Evolutionary conservation across 2,329 filamentous ascomycete species (phyloP).

Genomic region (Parasarocladium wereldwijsianum): DNA sequence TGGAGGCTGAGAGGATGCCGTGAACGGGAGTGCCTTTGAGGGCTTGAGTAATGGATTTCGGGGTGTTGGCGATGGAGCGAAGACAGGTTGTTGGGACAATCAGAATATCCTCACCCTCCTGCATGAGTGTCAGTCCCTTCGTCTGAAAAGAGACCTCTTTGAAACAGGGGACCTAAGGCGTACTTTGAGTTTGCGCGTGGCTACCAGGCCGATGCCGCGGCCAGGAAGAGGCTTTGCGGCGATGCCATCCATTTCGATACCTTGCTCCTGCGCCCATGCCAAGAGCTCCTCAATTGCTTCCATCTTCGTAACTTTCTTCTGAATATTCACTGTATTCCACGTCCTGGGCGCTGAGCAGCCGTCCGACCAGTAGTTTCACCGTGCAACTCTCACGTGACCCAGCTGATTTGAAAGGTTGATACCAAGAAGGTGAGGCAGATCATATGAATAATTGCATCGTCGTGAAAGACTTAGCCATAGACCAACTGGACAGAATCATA

Average conservation of each 20-base stretch:
- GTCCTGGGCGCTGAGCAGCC: too few relatives aligned
- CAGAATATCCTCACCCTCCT: conserved; percentile 40
- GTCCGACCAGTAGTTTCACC: too few relatives aligned
- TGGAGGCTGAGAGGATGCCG: conserved; percentile 54
- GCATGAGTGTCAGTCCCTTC: conserved; percentile 3
- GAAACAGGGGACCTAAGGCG: too few relatives aligned
- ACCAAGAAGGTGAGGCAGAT: too few relatives aligned
- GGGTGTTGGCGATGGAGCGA: conserved; percentile 47
- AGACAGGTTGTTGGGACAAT: conserved; percentile 50
- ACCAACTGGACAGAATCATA: too few relatives aligned
- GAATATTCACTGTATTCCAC: too few relatives aligned
- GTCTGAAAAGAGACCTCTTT: neutral
- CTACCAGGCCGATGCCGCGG: conserved; percentile 65
- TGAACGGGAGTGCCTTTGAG: conserved; percentile 47
- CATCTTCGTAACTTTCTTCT: too few relatives aligned
- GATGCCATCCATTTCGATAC: conserved; percentile 54
- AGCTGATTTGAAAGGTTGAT: too few relatives aligned
- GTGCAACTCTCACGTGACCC: too few relatives aligned
- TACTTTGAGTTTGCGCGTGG: conserved; percentile 52
- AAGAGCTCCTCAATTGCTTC: conserved; percentile 35
- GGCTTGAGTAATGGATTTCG: conserved; percentile 31
- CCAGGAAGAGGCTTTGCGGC: conserved; percentile 52
- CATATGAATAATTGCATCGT: too few relatives aligned
- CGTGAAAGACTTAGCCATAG: too few relatives aligned
- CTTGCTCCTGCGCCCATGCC: conserved; percentile 50